A percentile compares a stretch with the other conserved stretches of the same genome.
Evolutionary conservation across 2,329 filamentous ascomycete species (phyloP).

Genomic region (Lachnellula occidentalis): DNA sequence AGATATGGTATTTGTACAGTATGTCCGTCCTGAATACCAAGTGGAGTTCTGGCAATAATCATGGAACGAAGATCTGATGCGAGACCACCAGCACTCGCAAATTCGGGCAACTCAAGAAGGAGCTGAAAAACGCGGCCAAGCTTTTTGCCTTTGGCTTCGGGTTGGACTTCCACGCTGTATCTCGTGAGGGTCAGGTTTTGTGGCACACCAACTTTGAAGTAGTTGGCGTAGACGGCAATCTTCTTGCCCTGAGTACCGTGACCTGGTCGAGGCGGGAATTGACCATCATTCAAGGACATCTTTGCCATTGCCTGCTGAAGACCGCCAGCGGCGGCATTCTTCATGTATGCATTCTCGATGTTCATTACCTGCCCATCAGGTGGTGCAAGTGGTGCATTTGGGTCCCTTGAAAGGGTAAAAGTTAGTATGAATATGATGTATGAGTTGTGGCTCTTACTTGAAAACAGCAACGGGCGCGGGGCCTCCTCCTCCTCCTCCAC

Average conservation of each 20-base stretch:
- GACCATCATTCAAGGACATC: constrained; percentile 5
- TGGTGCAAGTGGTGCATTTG: constrained; percentile 14
- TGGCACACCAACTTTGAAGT: constrained; percentile 24
- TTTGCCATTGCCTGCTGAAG: constrained; percentile 15
- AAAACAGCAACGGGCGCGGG: constrained; percentile 20
- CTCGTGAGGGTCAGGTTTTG: constrained; percentile 21
- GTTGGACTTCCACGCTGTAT: constrained; percentile 27
- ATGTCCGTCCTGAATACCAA: constrained; percentile 16
- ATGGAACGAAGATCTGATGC: constrained; percentile 28
- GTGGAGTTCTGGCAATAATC: constrained; percentile 19
- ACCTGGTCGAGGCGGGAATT: constrained; percentile 27
- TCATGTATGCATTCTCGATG: constrained; percentile 30
- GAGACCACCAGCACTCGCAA: constrained; percentile 11
- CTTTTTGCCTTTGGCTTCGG: constrained; percentile 25
- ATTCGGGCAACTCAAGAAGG: constrained; percentile 27
- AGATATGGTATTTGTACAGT: constrained; percentile 19
- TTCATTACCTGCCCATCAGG: constrained; percentile 24
- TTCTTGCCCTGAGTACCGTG: constrained; percentile 26
- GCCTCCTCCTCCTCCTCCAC: constrained; percentile 26
- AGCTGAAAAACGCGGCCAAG: constrained; percentile 27
- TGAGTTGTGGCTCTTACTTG: constrained; percentile 20
- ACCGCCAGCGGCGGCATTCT: constrained; percentile 10
- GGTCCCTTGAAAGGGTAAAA: constrained; percentile 15
- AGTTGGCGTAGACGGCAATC: constrained; percentile 29
- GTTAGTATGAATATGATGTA: not conserved